phyloP scores from a whole-genome alignment of 148 eudicot species.

The Chenopodium berlandieri region DNA sequence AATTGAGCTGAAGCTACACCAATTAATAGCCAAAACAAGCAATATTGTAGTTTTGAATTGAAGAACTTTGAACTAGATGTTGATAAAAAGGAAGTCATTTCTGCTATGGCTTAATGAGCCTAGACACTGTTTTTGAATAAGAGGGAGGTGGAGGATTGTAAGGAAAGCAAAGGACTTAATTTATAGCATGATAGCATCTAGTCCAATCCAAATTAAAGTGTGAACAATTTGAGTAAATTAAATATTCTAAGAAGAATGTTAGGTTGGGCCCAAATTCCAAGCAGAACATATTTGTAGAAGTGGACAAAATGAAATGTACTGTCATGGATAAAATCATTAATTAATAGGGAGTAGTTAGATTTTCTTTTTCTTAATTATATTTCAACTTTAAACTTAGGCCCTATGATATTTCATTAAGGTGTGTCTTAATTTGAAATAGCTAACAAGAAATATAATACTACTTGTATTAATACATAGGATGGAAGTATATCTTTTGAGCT shows the following conservation, averaged over 20 bases:
- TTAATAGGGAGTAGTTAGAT: too few species aligned
- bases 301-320: too few species aligned
- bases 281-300: background rate
- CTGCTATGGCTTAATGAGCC: background rate
- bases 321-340: background rate
- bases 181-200: background rate
- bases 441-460: too few species aligned
- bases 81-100: background rate
- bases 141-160: too few species aligned
- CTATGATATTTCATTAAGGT: too few species aligned
- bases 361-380: too few species aligned
- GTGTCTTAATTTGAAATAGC: too few species aligned
- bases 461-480: too few species aligned
- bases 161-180: background rate
- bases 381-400: too few species aligned
- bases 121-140: too few species aligned
- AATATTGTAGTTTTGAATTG: conserved; percentile 5
- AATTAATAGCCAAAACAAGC: conserved; percentile 7
- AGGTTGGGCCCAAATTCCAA: background rate
- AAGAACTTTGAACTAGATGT: background rate
- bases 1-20: conserved; percentile 37
- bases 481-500: too few species aligned
- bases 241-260: background rate
- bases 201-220: background rate
- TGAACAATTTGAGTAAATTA: background rate